These are phyloP conservation scores for Stachybotrys elegans DNA, from an alignment of 2,329 filamentous ascomycete species.

Conservation along the genomic window DNA sequence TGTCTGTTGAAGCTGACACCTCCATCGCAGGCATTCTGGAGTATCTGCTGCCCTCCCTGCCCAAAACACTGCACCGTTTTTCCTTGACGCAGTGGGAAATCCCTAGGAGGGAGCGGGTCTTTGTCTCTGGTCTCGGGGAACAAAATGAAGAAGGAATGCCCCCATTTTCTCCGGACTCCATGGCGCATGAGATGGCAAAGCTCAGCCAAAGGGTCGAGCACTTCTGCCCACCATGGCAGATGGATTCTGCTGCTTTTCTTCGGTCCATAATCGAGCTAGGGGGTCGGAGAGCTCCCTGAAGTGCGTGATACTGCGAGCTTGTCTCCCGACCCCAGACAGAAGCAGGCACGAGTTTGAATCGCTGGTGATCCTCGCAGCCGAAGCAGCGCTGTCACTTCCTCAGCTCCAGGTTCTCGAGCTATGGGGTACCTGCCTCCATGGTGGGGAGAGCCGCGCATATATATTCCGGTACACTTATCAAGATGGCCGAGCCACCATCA, in stretches of 20 bases:
- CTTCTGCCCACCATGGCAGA: slow-evolving; percentile 11
- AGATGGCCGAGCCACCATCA: slow-evolving; percentile 8
- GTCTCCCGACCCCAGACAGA: slow-evolving; percentile 6
- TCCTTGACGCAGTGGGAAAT: slow-evolving; percentile 11
- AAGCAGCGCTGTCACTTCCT: slow-evolving; percentile 11
- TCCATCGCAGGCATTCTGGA: slow-evolving; percentile 7
- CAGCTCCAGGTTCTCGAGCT: slow-evolving; percentile 10
- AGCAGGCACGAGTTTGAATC: slow-evolving; percentile 10
- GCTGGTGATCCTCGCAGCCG: slow-evolving; percentile 10
- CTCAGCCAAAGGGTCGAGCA: slow-evolving; percentile 9
- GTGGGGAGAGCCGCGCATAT: slow-evolving; percentile 8
- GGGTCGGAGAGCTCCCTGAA: slow-evolving; percentile 7
- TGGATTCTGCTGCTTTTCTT: slow-evolving; percentile 11
- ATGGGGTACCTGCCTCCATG: slow-evolving; percentile 9
- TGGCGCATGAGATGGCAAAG: slow-evolving; percentile 11
- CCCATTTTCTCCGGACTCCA: slow-evolving; percentile 5
- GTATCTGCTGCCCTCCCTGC: slow-evolving; percentile 10
- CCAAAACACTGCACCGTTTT: slow-evolving; percentile 10
- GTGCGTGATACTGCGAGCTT: slow-evolving; percentile 7
- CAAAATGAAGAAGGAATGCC: too few relatives aligned
- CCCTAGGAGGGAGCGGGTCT: slow-evolving; percentile 4
- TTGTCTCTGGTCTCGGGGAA: too few relatives aligned
- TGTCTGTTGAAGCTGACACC: slow-evolving; percentile 8
- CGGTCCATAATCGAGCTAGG: slow-evolving; percentile 7
- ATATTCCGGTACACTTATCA: slow-evolving; percentile 9